phyloP scores from a whole-genome alignment of 2,329 filamentous ascomycete species.

The Talaromyces sp. region DNA sequence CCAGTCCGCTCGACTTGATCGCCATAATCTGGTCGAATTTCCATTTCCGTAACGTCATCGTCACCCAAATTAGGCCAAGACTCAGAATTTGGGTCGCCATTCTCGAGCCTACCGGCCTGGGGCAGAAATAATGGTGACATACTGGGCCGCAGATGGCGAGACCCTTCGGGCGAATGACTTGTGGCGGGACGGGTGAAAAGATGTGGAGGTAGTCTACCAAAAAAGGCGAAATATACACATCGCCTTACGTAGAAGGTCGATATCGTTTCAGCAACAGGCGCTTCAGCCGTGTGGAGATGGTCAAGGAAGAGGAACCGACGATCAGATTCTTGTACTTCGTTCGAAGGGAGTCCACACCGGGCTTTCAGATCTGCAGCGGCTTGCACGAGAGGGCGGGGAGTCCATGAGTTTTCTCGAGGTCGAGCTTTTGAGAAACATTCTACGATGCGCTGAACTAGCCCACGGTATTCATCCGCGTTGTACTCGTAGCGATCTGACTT shows the following conservation, averaged over 20 bases:
- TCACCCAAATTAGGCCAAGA: neutral
- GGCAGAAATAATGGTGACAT: neutral
- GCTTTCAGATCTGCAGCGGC: neutral
- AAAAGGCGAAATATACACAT: conserved; percentile 1
- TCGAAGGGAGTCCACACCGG: neutral
- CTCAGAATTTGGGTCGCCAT: neutral
- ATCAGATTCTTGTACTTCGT: neutral
- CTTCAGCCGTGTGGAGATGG: neutral
- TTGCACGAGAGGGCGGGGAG: neutral
- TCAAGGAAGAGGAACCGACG: neutral
- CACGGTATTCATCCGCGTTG: neutral
- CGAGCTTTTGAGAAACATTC: neutral
- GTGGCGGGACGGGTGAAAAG: neutral
- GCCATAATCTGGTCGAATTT: neutral
- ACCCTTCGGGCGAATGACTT: neutral
- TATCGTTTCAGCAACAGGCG: neutral
- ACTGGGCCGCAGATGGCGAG: neutral
- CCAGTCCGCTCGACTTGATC: neutral
- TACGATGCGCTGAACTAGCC: neutral
- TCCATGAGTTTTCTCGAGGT: neutral
- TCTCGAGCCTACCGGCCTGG: neutral
- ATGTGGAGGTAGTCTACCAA: neutral
- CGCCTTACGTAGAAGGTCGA: neutral
- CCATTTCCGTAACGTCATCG: neutral
- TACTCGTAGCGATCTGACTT: neutral